Conservation (phyloP, 2,329 filamentous ascomycete genomes). For the Aspergillus costaricaensis region DNA sequence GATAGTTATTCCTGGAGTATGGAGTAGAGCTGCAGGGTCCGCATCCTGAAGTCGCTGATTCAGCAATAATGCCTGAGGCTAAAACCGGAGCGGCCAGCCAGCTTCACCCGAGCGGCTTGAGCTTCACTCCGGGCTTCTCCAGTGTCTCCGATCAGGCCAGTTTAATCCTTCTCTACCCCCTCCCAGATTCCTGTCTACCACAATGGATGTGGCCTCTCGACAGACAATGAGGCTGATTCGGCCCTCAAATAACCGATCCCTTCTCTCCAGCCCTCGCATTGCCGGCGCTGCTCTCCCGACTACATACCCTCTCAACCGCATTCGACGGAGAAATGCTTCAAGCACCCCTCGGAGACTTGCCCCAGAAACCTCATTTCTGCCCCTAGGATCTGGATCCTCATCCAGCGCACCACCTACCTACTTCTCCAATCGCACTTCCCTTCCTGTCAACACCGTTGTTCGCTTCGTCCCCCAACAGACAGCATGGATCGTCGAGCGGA, state of each 20-base stretch:
- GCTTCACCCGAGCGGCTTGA: constrained; percentile 19
- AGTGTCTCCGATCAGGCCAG: constrained; percentile 10
- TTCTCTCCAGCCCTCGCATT: constrained; percentile 27
- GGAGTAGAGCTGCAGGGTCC: neutral
- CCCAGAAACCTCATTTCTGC: constrained; percentile 37
- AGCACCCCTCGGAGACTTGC: constrained; percentile 31
- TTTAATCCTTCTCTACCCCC: constrained; percentile 2
- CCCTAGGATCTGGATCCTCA: constrained; percentile 27
- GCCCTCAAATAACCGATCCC: constrained; percentile 24
- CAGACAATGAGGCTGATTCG: constrained; percentile 38
- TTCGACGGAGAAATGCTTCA: constrained; percentile 34
- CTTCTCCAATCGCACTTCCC: constrained; percentile 65
- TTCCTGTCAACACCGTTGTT: constrained; percentile 91
- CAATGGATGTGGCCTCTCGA: constrained; percentile 42
- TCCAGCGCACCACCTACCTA: constrained; percentile 62
- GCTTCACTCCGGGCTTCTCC: constrained; percentile 17
- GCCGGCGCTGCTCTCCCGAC: constrained; percentile 22
- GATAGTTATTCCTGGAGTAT: neutral
- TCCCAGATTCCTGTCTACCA: constrained; percentile 12
- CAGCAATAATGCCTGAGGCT: constrained; percentile 30
- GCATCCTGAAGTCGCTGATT: constrained; percentile 6
- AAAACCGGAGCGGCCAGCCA: constrained; percentile 16
- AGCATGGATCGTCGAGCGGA: constrained; percentile 98
- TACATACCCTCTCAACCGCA: constrained; percentile 24
- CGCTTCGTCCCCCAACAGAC: constrained; percentile 99